Conservation (phyloP, 768 basidiomycete species). For the Rhodotorula taiwanensis region DNA sequence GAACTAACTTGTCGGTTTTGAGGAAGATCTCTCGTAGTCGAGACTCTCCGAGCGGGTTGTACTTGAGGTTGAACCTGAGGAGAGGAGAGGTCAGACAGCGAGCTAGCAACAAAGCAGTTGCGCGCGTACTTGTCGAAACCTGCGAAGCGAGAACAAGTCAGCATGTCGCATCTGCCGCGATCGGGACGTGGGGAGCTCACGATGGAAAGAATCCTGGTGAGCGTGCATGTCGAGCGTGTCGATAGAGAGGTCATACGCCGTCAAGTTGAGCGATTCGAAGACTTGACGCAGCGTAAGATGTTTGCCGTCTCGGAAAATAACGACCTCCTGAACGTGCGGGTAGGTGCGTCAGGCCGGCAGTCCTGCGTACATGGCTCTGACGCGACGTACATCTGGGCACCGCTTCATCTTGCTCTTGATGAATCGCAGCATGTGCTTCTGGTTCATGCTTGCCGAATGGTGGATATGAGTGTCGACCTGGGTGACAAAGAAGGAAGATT, state of each 20-base stretch:
- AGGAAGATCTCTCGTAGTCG: slow-evolving; percentile 92
- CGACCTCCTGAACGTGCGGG: slow-evolving; percentile 59
- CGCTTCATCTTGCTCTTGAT: slow-evolving; percentile 98
- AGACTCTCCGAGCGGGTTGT: slow-evolving; percentile 65
- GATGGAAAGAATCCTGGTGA: slow-evolving; percentile 94
- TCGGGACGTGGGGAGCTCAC: slow-evolving; percentile 42
- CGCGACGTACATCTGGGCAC: slow-evolving; percentile 58
- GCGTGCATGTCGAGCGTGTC: slow-evolving; percentile 99
- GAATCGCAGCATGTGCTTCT: slow-evolving; percentile 94
- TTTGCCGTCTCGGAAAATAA: slow-evolving; percentile 87
- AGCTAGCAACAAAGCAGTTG: slow-evolving; percentile 16
- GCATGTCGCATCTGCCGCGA: too few relatives aligned
- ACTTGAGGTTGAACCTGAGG: slow-evolving; percentile 64
- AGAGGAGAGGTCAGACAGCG: too few relatives aligned
- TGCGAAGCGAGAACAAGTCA: background rate
- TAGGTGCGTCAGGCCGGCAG: background rate
- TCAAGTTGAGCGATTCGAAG: slow-evolving; percentile 89
- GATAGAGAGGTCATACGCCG: slow-evolving; percentile 95
- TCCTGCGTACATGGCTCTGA: too few relatives aligned
- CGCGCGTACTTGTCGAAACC: background rate
- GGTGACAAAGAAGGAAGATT: too few relatives aligned
- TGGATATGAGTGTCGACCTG: slow-evolving; percentile 95
- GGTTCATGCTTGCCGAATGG: slow-evolving; percentile 98
- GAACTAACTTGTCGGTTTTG: slow-evolving; percentile 78
- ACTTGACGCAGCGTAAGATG: slow-evolving; percentile 84